A percentile compares a stretch with the other conserved stretches of the same genome.
These are phyloP conservation scores for Hyaloscypha bicolor DNA, from an alignment of 495 filamentous ascomycete species.

Conservation along the genomic window DNA sequence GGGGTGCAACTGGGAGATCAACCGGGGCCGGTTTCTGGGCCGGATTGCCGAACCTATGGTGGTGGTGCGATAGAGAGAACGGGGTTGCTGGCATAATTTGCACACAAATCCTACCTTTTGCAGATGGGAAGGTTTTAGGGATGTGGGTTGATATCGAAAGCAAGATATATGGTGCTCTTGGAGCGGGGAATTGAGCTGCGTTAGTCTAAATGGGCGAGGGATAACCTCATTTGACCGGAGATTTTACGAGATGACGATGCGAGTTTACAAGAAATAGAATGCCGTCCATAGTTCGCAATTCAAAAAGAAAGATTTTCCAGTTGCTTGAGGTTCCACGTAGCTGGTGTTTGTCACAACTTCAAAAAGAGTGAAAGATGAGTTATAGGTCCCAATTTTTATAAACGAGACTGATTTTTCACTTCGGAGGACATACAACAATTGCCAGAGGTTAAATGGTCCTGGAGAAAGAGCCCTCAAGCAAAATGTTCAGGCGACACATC, in stretches of 20 bases:
- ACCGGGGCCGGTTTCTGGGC: slow-evolving; percentile 54
- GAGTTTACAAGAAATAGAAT: neutral
- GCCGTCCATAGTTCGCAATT: neutral
- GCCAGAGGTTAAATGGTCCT: too few species aligned
- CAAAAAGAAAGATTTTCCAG: neutral
- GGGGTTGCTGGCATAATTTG: slow-evolving; percentile 60
- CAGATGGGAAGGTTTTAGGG: slow-evolving; percentile 36
- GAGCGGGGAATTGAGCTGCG: neutral
- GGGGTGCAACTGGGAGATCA: slow-evolving; percentile 49
- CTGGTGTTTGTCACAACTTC: too few species aligned
- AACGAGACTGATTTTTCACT: too few species aligned
- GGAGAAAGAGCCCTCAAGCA: too few species aligned
- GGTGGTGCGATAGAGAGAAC: slow-evolving; percentile 61
- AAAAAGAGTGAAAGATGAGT: too few species aligned
- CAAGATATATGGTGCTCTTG: slow-evolving; percentile 3
- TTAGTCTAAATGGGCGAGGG: neutral
- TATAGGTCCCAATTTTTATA: too few species aligned
- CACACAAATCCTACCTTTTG: slow-evolving; percentile 62
- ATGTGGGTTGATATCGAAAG: slow-evolving; percentile 43
- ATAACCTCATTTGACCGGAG: neutral
- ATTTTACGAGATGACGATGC: neutral
- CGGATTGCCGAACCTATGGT: slow-evolving; percentile 61
- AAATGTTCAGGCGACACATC: too few species aligned
- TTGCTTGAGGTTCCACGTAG: too few species aligned
- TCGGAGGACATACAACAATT: too few species aligned